These are phyloP conservation scores for Leccinum uliginosum DNA, from an alignment of 768 basidiomycete species.

Conservation along the genomic window DNA sequence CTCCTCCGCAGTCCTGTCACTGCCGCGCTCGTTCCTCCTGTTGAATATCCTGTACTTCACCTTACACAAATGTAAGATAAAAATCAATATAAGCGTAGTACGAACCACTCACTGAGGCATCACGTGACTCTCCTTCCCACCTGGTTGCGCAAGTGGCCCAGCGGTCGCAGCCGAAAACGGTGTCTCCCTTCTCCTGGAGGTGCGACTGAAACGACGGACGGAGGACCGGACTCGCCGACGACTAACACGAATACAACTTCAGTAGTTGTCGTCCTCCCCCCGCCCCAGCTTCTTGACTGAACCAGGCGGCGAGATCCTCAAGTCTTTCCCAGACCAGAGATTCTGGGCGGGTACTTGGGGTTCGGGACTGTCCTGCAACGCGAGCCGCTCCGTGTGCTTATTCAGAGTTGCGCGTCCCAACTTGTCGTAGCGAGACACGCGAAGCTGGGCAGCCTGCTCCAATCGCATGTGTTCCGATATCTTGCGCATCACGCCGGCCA, in stretches of 20 bases:
- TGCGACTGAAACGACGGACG: no score
- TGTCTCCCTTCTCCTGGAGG: slow-evolving; percentile 48
- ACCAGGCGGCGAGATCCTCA: slow-evolving; percentile 31
- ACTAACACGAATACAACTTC: slow-evolving; percentile 7
- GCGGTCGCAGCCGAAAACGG: neutral
- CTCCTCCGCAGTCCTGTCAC: no score
- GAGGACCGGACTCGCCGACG: slow-evolving; percentile 28
- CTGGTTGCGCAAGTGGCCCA: slow-evolving; percentile 21
- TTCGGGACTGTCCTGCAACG: slow-evolving; percentile 59
- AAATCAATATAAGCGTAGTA: slow-evolving; percentile 11
- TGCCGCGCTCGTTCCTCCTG: no score
- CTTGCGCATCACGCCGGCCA: slow-evolving; percentile 64
- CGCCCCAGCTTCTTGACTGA: slow-evolving; percentile 9
- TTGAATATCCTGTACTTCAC: no score
- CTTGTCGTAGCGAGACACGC: slow-evolving; percentile 54
- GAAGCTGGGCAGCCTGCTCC: slow-evolving; percentile 63
- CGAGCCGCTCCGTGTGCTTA: slow-evolving; percentile 71
- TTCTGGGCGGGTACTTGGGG: slow-evolving; percentile 40
- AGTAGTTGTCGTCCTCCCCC: neutral
- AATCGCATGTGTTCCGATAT: slow-evolving; percentile 54
- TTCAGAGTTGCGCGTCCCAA: slow-evolving; percentile 53
- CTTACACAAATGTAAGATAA: slow-evolving; percentile 29
- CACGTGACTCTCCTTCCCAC: slow-evolving; percentile 47
- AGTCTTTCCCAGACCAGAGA: slow-evolving; percentile 21
- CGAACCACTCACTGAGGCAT: slow-evolving; percentile 44